A percentile compares a stretch with the other conserved stretches of the same genome.
phyloP scores from a whole-genome alignment of 2,329 filamentous ascomycete species.

The Graphilbum sp. region DNA sequence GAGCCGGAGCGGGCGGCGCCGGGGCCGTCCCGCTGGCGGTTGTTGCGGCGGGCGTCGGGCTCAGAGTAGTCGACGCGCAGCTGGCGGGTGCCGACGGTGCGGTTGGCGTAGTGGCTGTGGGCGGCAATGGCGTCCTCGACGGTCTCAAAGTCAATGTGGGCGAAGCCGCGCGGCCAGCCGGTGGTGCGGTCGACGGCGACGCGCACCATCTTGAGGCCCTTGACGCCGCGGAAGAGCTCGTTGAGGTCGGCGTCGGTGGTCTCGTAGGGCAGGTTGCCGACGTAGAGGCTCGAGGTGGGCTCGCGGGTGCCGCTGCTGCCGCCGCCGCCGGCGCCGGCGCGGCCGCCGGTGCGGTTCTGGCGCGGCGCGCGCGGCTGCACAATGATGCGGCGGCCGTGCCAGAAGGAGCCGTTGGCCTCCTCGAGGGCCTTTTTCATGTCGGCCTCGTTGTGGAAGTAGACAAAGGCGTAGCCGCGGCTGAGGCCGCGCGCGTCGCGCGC shows the following conservation, averaged over 20 bases:
- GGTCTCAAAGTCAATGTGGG: slow-evolving; percentile 65
- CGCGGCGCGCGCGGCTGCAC: slow-evolving; percentile 10
- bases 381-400: slow-evolving; percentile 20
- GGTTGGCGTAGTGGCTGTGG: slow-evolving; percentile 34
- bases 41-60: background rate
- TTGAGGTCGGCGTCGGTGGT: slow-evolving; percentile 73
- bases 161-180: slow-evolving; percentile 69
- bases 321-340: background rate
- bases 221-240: slow-evolving; percentile 53
- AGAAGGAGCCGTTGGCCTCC: slow-evolving; percentile 19
- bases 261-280: slow-evolving; percentile 78
- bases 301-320: background rate
- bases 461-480: slow-evolving; percentile 15
- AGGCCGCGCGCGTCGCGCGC: slow-evolving; percentile 18
- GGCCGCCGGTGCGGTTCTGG: too few species aligned
- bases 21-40: background rate
- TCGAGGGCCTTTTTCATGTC: slow-evolving; percentile 13
- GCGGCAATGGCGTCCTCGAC: slow-evolving; percentile 47
- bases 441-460: slow-evolving; percentile 10
- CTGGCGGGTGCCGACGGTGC: slow-evolving; percentile 46
- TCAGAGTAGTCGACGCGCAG: slow-evolving; percentile 45
- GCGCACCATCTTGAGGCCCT: slow-evolving; percentile 58
- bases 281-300: slow-evolving; percentile 37
- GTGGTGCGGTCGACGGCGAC: slow-evolving; percentile 70
- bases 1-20: background rate